Evolutionary conservation across 208 protist genomes (phyloP).

Genomic region (Novymonas esmeraldas): DNA sequence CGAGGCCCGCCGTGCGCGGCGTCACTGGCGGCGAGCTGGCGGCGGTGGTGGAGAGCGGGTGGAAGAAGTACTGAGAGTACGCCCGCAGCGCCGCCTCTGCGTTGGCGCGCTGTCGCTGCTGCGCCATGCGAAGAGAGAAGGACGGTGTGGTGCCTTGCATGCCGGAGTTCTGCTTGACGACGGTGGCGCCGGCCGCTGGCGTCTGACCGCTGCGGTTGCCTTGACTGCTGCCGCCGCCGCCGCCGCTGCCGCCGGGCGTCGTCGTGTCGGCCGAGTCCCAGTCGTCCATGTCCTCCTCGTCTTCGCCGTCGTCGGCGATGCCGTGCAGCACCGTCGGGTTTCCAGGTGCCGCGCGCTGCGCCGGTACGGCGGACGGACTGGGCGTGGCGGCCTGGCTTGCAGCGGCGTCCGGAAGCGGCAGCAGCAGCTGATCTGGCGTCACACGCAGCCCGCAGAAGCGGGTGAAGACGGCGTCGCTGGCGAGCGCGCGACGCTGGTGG

Average conservation of each 20-base stretch:
- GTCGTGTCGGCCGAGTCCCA: not conserved
- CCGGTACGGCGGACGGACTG: not conserved
- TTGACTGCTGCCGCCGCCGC: not conserved
- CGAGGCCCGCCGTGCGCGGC: not conserved
- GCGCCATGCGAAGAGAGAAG: not conserved
- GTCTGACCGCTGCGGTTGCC: constrained; percentile 12
- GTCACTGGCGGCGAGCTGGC: not conserved
- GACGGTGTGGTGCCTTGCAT: not conserved
- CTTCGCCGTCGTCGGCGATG: not conserved
- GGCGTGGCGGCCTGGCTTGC: not conserved
- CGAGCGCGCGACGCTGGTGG: constrained; percentile 26
- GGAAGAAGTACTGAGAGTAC: constrained; percentile 23
- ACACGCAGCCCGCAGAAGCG: constrained; percentile 30
- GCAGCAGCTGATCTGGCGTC: constrained; percentile 21
- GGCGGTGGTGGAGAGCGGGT: constrained; percentile 5
- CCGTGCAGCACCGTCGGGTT: not conserved
- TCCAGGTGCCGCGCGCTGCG: not conserved
- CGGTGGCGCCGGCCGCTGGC: not conserved
- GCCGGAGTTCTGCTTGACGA: not conserved
- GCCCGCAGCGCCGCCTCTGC: constrained; percentile 12
- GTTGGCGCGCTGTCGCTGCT: constrained; percentile 7
- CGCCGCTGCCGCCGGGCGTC: not conserved
- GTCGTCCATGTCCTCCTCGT: not conserved
- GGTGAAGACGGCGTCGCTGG: constrained; percentile 25
- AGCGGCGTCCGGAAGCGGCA: constrained; percentile 4